phyloP scores from a whole-genome alignment of 305 asterid species.

The Plantago lanceolata region DNA sequence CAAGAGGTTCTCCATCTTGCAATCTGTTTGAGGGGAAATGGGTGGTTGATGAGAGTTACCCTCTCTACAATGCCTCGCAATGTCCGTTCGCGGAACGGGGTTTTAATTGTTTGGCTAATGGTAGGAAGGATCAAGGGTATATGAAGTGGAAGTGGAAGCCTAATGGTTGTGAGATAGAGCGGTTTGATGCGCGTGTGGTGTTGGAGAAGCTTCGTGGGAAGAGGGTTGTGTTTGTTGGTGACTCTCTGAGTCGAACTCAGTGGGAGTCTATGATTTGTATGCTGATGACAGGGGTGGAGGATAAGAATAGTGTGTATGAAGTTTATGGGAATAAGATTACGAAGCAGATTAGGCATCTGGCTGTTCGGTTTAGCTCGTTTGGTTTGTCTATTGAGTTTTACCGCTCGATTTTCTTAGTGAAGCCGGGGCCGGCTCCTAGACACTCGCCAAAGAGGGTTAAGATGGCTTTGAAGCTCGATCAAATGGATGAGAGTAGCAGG shows the following conservation, averaged over 20 bases:
- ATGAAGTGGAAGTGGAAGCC: constrained; percentile 94
- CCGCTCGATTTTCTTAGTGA: constrained; percentile 81
- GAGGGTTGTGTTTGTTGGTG: constrained; percentile 86
- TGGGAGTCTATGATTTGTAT: constrained; percentile 96
- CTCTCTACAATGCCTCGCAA: constrained; percentile 68
- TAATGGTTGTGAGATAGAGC: constrained; percentile 50
- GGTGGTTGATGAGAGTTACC: constrained; percentile 73
- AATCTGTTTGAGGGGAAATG: constrained; percentile 77
- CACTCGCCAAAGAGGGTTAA: constrained; percentile 85
- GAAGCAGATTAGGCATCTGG: constrained; percentile 69
- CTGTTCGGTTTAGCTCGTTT: constrained; percentile 54
- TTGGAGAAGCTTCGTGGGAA: constrained; percentile 73
- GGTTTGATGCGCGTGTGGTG: constrained; percentile 49
- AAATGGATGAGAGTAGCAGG: constrained; percentile 59
- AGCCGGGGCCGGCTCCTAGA: constrained; percentile 59
- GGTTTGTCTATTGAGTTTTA: constrained; percentile 73
- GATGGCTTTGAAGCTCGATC: constrained; percentile 56
- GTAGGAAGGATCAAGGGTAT: constrained; percentile 67
- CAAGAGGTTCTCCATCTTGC: constrained; percentile 37
- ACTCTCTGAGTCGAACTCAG: constrained; percentile 83
- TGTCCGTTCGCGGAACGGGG: constrained; percentile 77
- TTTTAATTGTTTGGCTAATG: constrained; percentile 78
- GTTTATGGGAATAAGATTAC: constrained; percentile 70
- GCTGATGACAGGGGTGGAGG: constrained; percentile 77
- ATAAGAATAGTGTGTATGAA: constrained; percentile 71